Base-by-base conservation (phyloP, 805 yeast genomes). In the Saccharomycopsis sp. region DNA sequence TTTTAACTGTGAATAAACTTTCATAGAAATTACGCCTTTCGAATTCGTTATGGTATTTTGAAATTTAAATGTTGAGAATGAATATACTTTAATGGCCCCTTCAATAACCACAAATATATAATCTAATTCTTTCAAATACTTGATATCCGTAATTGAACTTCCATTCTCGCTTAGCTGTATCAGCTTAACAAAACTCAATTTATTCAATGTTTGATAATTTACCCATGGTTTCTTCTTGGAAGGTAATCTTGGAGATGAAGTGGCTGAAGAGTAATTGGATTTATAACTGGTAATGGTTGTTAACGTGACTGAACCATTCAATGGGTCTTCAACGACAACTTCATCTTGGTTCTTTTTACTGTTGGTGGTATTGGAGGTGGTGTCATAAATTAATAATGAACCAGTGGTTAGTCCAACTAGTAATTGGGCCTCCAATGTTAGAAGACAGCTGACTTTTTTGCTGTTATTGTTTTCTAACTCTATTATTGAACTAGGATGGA, bases 251-350 rank as follows among this genome's bases (percentile, higher is more conserved):
- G 40, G 38, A 20, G 42, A 34, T 6, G 22, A 24, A n/a, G 41
- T 13, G 6, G 21, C 26, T 7, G 45, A 35, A 7, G 34, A 23
- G 13, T 14, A 8, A 9, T 23, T 36, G 20, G 41, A 35, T 20
- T 34, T 41, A 19, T 35, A 21, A 27, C 40, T 27, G 32, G 22
- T 26, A 5, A 47, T n/a, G 8, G 51, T 35, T 4, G 51, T 36
- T 24, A 47, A 31, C 16, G 51, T 41, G 7, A 43, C 48, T 8
- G 47, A 45, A 22, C 45, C 38, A 27, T 37, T 36, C 20, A 40
- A 41, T 23, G 39, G 44, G 17, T 47, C 43, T 13, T 45, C 43
- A 13, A 29, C 28, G 13, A 23, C 38, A 20, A 23, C 19, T 13
- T 35, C 20, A 33, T 40, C 40, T 8, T 22, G 17, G 23, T 17